Evolutionary conservation across 768 basidiomycete genomes (phyloP).

Genomic region (Panus rudis): DNA sequence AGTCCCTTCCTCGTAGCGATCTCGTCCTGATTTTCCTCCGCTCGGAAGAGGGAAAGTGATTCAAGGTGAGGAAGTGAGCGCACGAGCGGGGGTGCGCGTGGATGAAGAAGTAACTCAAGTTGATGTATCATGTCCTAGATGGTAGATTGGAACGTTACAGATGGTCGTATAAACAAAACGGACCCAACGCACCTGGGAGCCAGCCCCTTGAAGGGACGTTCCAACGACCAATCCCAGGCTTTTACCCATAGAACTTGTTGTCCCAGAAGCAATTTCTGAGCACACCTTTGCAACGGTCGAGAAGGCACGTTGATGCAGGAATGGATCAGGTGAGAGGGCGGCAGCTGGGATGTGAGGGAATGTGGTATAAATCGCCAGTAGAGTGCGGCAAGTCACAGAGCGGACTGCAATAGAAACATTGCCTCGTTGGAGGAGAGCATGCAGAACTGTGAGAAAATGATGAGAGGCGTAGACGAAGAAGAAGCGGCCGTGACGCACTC

Average conservation of each 20-base stretch:
- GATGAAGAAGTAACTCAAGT: constrained; percentile 66
- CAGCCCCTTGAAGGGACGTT: constrained; percentile 6
- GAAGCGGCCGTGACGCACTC: constrained; percentile 34
- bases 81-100: constrained; percentile 70
- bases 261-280: constrained; percentile 45
- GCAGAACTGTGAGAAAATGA: constrained; percentile 36
- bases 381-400: constrained; percentile 52
- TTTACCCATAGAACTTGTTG: constrained; percentile 53
- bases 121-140: constrained; percentile 20
- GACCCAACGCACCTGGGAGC: constrained; percentile 2
- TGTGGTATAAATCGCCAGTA: constrained; percentile 50
- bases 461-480: constrained; percentile 3
- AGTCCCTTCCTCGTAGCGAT: constrained; percentile 35
- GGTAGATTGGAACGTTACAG: not conserved
- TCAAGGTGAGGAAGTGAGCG: constrained; percentile 61
- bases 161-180: not conserved
- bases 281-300: constrained; percentile 44
- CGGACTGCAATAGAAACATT: constrained; percentile 45
- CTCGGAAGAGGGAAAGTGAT: constrained; percentile 49
- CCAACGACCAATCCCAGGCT: constrained; percentile 50
- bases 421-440: constrained; percentile 39
- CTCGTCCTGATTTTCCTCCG: constrained; percentile 65
- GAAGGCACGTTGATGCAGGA: constrained; percentile 39
- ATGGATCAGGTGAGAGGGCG: constrained; percentile 44
- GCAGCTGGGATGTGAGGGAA: constrained; percentile 51